These are phyloP conservation scores for Hypoxylon fragiforme DNA, from an alignment of 495 filamentous ascomycete species.

Conservation along the genomic window DNA sequence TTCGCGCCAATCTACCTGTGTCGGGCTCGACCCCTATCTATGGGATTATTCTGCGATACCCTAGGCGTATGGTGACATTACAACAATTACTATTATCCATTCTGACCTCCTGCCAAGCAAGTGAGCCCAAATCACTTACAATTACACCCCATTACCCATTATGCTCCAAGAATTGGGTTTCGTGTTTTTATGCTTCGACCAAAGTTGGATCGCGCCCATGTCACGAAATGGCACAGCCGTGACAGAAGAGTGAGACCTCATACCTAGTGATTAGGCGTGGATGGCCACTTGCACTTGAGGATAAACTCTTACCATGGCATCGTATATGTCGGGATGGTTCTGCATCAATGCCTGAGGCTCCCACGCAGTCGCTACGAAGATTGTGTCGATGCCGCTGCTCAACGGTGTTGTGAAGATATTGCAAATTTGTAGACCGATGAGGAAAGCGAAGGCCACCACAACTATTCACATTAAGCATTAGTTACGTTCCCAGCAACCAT, in stretches of 20 bases:
- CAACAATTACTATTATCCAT: too few species aligned
- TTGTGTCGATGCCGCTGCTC: slow-evolving; percentile 72
- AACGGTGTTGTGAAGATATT: slow-evolving; percentile 86
- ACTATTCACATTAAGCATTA: slow-evolving; percentile 15
- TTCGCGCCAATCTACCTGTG: too few species aligned
- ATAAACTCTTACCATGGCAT: slow-evolving; percentile 75
- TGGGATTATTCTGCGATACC: too few species aligned
- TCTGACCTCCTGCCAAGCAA: too few species aligned
- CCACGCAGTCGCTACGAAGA: slow-evolving; percentile 88
- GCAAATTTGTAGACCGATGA: slow-evolving; percentile 65
- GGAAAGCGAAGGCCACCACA: slow-evolving; percentile 62
- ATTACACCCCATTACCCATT: too few species aligned
- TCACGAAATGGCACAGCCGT: too few species aligned
- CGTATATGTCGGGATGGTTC: slow-evolving; percentile 80
- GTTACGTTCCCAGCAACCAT: background rate
- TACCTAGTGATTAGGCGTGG: slow-evolving; percentile 25
- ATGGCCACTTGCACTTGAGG: slow-evolving; percentile 72
- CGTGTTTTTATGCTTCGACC: too few species aligned
- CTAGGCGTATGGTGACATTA: too few species aligned
- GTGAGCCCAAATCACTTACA: too few species aligned
- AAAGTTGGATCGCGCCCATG: too few species aligned
- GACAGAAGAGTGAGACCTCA: background rate
- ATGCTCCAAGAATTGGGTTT: too few species aligned
- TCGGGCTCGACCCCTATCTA: too few species aligned
- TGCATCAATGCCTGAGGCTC: slow-evolving; percentile 83